A percentile compares a stretch with the other conserved stretches of the same genome.
Conservation (phyloP, 345 rosid genomes). For the Erucastrum elatum region DNA sequence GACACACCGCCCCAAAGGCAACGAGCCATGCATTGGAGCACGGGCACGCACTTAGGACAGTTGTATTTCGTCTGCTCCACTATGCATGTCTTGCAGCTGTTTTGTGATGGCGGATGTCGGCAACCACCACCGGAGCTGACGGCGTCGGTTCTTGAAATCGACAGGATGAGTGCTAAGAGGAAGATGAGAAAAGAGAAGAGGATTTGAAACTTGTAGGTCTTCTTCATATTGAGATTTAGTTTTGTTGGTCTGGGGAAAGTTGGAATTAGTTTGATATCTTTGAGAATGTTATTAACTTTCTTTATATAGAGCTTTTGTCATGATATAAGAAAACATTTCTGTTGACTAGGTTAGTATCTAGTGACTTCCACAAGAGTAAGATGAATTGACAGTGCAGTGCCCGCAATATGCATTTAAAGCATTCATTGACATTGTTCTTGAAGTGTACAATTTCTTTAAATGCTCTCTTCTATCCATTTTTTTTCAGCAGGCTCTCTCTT, state of each 20-base stretch:
- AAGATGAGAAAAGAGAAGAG: slow-evolving; percentile 25
- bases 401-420: not conserved
- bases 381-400: not conserved
- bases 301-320: slow-evolving; percentile 15
- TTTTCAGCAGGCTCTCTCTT: too few relatives aligned
- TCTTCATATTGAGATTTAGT: slow-evolving; percentile 23
- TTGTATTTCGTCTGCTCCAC: slow-evolving; percentile 48
- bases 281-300: slow-evolving; percentile 13
- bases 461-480: not conserved
- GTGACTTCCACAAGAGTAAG: not conserved
- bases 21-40: slow-evolving; percentile 72
- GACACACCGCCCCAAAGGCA: slow-evolving; percentile 74
- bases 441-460: too few relatives aligned
- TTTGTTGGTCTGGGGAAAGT: not conserved
- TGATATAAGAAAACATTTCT: not conserved
- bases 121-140: slow-evolving; percentile 7
- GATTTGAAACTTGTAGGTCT: slow-evolving; percentile 25
- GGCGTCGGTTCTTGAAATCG: not conserved
- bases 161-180: slow-evolving; percentile 5
- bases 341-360: not conserved
- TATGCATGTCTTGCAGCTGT: slow-evolving; percentile 58
- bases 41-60: slow-evolving; percentile 63
- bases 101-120: slow-evolving; percentile 28
- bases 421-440: not conserved
- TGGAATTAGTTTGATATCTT: not conserved